These are phyloP conservation scores for Mycena indigotica DNA, from an alignment of 768 basidiomycete genomes.

Conservation along the genomic window DNA sequence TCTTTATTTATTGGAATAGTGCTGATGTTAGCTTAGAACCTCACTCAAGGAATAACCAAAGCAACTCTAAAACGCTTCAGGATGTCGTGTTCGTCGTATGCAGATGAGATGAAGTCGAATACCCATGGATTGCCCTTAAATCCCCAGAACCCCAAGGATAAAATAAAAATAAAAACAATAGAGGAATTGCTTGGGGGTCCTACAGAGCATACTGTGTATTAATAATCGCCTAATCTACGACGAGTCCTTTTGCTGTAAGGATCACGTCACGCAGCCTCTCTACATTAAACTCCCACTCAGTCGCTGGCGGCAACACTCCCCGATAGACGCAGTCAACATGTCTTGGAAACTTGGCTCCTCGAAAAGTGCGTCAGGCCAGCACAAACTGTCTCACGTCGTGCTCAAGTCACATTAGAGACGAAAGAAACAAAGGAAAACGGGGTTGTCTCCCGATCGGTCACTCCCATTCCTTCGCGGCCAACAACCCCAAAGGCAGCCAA, in stretches of 20 bases:
- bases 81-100: constrained; percentile 1
- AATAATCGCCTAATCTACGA: too few species aligned
- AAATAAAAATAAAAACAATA: too few species aligned
- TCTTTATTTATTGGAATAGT: background rate
- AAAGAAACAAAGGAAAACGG: constrained; percentile 76
- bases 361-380: constrained; percentile 43
- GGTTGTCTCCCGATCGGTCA: constrained; percentile 73
- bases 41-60: constrained; percentile 12
- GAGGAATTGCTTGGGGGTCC: too few species aligned
- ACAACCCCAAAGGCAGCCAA: constrained; percentile 62
- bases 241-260: too few species aligned
- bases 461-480: constrained; percentile 81
- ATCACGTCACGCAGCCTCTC: background rate
- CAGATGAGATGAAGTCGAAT: too few species aligned
- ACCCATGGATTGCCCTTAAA: too few species aligned
- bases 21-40: constrained; percentile 15
- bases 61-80: constrained; percentile 1
- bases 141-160: too few species aligned
- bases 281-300: background rate
- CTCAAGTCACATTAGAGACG: constrained; percentile 53
- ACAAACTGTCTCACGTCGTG: too few species aligned
- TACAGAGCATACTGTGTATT: too few species aligned
- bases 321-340: background rate
- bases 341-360: constrained; percentile 52
- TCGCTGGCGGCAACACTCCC: background rate